Conservation (phyloP, 495 filamentous ascomycete species). For the Aspergillus saccharolyticus region DNA sequence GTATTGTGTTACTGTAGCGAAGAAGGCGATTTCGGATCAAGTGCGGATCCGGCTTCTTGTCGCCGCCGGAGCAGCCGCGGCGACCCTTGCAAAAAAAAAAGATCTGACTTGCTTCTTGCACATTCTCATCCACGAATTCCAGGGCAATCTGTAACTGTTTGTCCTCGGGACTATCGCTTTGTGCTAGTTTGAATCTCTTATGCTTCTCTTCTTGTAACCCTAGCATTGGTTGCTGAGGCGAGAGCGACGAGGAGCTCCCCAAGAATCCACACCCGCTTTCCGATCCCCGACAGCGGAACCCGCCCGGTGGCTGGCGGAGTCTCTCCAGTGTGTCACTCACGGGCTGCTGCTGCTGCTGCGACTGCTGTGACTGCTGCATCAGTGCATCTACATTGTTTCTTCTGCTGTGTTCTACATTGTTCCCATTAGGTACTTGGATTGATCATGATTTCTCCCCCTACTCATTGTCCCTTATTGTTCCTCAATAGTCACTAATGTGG, state of each 20-base stretch:
- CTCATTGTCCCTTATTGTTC: neutral
- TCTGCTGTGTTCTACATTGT: conserved; percentile 3
- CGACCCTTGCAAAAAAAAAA: conserved; percentile 17
- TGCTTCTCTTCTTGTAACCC: neutral
- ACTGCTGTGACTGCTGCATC: too few species aligned
- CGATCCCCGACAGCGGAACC: conserved; percentile 11
- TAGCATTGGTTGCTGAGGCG: neutral
- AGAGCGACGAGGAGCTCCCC: neutral
- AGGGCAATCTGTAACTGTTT: neutral
- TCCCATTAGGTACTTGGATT: neutral
- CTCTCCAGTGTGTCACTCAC: conserved; percentile 8
- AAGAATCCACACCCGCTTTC: neutral
- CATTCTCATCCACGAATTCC: neutral
- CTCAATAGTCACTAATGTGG: neutral
- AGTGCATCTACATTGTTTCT: conserved; percentile 9
- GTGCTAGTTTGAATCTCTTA: neutral
- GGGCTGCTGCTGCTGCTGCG: neutral
- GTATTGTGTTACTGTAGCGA: too few species aligned
- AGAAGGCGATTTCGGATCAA: conserved; percentile 19
- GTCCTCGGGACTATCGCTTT: neutral
- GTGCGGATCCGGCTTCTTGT: conserved; percentile 24
- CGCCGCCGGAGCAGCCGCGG: conserved; percentile 15
- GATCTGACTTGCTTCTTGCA: conserved; percentile 9
- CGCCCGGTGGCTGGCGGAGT: conserved; percentile 10
- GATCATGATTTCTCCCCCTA: too few species aligned